Evolutionary conservation across 768 basidiomycete species (phyloP).

Genomic region (Collybia nuda): DNA sequence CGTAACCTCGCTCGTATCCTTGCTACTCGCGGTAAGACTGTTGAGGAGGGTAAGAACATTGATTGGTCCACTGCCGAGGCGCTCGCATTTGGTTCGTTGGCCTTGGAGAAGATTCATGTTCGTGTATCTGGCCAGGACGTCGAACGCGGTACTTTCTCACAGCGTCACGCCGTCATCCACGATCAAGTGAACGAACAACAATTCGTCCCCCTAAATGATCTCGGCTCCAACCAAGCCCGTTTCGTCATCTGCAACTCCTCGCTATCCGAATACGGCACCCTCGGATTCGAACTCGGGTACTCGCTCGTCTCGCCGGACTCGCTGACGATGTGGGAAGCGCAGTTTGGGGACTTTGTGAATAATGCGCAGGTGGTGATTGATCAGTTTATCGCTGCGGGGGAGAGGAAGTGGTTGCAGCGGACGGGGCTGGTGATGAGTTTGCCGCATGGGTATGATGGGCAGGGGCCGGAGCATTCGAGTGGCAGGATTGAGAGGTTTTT

Average conservation of each 20-base stretch:
- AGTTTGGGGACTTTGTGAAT: constrained; percentile 98
- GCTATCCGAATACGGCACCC: constrained; percentile 89
- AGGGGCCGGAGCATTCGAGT: constrained; percentile 97
- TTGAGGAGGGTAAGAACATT: constrained; percentile 88
- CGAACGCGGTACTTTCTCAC: constrained; percentile 98
- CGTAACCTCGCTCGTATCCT: constrained; percentile 95
- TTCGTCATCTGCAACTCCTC: constrained; percentile 98
- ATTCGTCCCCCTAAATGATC: constrained; percentile 86
- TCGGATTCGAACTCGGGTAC: constrained; percentile 98
- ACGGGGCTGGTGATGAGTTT: constrained; percentile 86
- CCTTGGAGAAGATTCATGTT: constrained; percentile 91
- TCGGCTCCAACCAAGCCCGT: constrained; percentile 83
- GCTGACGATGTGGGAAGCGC: constrained; percentile 97
- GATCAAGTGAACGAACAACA: constrained; percentile 92
- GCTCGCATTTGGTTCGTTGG: constrained; percentile 91
- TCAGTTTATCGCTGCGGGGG: constrained; percentile 97
- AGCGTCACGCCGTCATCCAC: constrained; percentile 95
- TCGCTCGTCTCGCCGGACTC: constrained; percentile 94
- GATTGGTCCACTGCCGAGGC: constrained; percentile 99
- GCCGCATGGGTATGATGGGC: constrained; percentile 97
- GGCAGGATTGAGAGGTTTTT: constrained; percentile 95
- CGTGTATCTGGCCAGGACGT: constrained; percentile 98
- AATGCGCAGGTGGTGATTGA: constrained; percentile 98
- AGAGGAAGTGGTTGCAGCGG: constrained; percentile 96
- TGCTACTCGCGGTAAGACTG: constrained; percentile 79